Evolutionary conservation across 1,284 basidiomycete species (phyloP), one percentile per base, ranked within the genome.

Genomic region (Mycosarcoma mackinlayi): DNA sequence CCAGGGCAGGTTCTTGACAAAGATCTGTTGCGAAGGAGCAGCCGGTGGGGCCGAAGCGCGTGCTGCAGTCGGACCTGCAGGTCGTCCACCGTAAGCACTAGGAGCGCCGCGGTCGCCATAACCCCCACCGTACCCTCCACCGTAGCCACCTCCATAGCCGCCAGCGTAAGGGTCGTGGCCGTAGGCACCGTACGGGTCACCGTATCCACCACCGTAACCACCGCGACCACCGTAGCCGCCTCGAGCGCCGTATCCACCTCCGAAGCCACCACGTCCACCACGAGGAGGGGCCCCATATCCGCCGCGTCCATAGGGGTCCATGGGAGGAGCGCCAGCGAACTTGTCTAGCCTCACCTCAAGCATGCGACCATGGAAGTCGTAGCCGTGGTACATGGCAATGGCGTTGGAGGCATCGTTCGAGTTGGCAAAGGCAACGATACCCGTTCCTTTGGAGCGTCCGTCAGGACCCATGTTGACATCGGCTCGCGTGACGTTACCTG

Each of bases 1-100:
- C 93, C 94, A 98, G 0, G 95, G 95, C 18, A 98, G 85, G 83
- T 98, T 98, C 84, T 92, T 90, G 76, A 97, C 94, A 88, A 94
- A 92, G 80, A 98, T 97, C 85, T 98, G 95, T 83, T 93, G 91
- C 80, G 90, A 93, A 1, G 94, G 94, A 75, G 94, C 90, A 1
- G 91, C 86, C 8, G 76, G 72, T 21, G 72, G 54, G 1, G 42
- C 30, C 18, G 70, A 33, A 2, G 38, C 30, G 19, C 59, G 59
- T 8, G 65, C 35, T 13, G 11, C 46, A 11, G 51, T 40, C 19
- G 62, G 51, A 6, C 51, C 56, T 10, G 47, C 34, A 19, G 62
- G 41, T 19, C 62, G 57, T 6, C 65, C 73, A 3, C 57, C 37
- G 46, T 48, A 39, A 0, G 34, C 53, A 24, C 41, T 24, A 10